Conservation (phyloP, 2,329 filamentous ascomycete species). For the Phyllosticta citrichinensis region DNA sequence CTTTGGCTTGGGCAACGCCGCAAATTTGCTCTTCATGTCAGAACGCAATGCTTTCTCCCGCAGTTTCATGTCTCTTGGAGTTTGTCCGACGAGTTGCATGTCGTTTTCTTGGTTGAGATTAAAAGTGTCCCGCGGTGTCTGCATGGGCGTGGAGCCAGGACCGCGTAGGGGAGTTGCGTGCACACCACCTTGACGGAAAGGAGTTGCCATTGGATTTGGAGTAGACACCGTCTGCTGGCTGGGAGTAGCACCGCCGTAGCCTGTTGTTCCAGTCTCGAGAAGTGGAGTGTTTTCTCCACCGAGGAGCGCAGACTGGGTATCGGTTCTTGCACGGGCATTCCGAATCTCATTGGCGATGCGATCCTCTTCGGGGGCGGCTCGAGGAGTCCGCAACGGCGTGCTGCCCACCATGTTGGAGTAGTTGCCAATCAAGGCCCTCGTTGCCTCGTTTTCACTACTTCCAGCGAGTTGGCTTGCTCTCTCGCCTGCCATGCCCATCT, state of each 20-base stretch:
- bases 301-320: conserved; percentile 85
- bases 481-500: conserved; percentile 93
- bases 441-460: conserved; percentile 73
- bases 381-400: conserved; percentile 85
- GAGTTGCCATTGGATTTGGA: conserved; percentile 90
- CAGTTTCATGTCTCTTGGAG: conserved; percentile 64
- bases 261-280: conserved; percentile 73
- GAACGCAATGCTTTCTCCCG: conserved; percentile 59
- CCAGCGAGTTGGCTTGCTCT: conserved; percentile 66
- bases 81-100: conserved; percentile 60
- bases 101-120: conserved; percentile 66
- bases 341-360: conserved; percentile 92
- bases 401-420: conserved; percentile 72
- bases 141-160: conserved; percentile 71
- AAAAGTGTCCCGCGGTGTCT: conserved; percentile 81
- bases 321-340: conserved; percentile 83
- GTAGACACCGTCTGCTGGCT: conserved; percentile 75
- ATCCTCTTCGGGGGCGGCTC: conserved; percentile 85
- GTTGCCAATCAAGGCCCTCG: conserved; percentile 74
- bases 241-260: conserved; percentile 76
- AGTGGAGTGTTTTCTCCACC: conserved; percentile 91
- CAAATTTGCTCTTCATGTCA: conserved; percentile 62
- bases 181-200: conserved; percentile 57
- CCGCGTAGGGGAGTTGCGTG: conserved; percentile 55
- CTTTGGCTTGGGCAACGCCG: conserved; percentile 81